Evolutionary conservation across 306 rosid species (phyloP), one percentile per base, ranked within the genome.

Genomic region (Inga laurina): DNA sequence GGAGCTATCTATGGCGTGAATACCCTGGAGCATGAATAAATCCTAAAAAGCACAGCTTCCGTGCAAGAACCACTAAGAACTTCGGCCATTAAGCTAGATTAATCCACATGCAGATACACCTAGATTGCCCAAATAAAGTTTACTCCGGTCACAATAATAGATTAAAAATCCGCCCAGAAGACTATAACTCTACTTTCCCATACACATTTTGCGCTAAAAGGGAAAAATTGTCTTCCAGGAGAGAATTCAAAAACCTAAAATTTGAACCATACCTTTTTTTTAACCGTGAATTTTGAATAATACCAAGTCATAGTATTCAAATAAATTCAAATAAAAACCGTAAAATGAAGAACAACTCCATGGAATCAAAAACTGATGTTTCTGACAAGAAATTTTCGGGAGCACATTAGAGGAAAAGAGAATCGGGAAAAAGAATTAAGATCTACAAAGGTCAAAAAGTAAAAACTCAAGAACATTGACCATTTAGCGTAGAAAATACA

Each of bases 361-460:
- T 64, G 19, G 43, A 21, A 24, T 10, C 32, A 54, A 10, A 54
- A 22, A 41, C 13, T 22, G 21, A 21, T 48, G 48, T 13, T 19
- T 45, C 27, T 54, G 24, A 37, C 12, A 69, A 12, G 30, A 67
- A 78, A 66, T 34, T 35, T 5, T 6, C 21, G 54, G 65, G 22
- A 56, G 15, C 2, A 64, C 4, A 34, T 54, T 1, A 72, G 7
- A 3, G 2, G 1, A 49, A 24, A 74, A 32, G 78, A 77, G 27
- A 66, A 84, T 84, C 86, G 54, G 65, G 1, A 2, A 49, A 24
- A 76, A 32, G 78, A 74, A 22, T 66, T 56, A 54, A 87, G 90
- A 90, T 90, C 92, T 86, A 82, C 85, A 21, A 62, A 27, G 30
- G 61, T 44, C 52, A 48, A 73, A 76, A 81, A 41, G 34, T 57